Evolutionary conservation across 495 filamentous ascomycete genomes (phyloP), one percentile per base, ranked within the genome.

Genomic region (Daldinia caldariorum): DNA sequence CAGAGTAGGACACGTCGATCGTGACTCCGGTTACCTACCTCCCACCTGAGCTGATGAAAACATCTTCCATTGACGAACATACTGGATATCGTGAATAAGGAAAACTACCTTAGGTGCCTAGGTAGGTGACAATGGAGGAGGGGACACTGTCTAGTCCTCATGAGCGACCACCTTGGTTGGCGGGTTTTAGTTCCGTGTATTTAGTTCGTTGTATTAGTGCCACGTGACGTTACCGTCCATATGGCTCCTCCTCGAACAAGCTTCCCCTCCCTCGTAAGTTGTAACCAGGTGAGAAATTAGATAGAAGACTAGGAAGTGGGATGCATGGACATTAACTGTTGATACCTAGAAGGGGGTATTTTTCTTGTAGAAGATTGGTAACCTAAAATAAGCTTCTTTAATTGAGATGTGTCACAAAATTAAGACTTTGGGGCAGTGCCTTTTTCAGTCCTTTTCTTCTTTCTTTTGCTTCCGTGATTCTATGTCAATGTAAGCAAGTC

Each of bases 141-240:
- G 26, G 26, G 26, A 26, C 26, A 1, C 1, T 47, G n/a, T 6
- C 43, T 47, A 8, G n/a, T 47, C 16, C 9, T 47, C n/a, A 16
- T n/a, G 18, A 45, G 18, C n/a, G 3, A 26, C 1, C 26, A 26
- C 26, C 26, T 26, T 26, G 26, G 26, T n/a, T 45, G 41, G 41
- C 18, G 20, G 20, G 16, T 22, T 47, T 22, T 22, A 47, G 43
- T 47, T 47, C 9, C 20, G 22, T 45, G 18, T 43, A 45, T 45
- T 45, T 18, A 8, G n/a, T 45, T 45, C 12, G 34, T 7, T 7
- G 43, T 35, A 35, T 35, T 35, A 35, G 34, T 35, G 34, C 34
- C 43, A 47, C 43, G 43, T 47, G 43, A 47, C 43, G 43, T 47
- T 47, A 47, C 43, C 43, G 43, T 47, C 43, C 7, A 22, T 22